A percentile compares a stretch with the other conserved stretches of the same genome.
Evolutionary conservation across 352 stramenopile species (phyloP).

Genomic region (Globisporangium abappressorium): DNA sequence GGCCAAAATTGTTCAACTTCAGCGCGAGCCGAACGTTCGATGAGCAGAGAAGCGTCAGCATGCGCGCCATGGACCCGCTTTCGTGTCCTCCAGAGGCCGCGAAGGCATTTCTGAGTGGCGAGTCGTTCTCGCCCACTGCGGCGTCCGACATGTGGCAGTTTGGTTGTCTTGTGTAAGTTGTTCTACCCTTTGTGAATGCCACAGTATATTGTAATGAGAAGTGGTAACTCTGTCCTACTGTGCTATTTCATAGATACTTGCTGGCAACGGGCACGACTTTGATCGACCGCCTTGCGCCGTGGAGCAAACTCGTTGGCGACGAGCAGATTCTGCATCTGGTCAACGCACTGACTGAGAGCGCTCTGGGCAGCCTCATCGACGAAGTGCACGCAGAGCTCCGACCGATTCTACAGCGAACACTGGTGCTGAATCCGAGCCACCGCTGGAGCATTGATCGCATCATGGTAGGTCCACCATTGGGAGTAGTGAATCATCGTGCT

Average conservation of each 20-base stretch:
- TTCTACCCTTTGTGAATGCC: not conserved
- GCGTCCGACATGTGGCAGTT: conserved; percentile 76
- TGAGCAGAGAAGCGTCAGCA: conserved; percentile 25
- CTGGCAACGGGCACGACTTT: conserved; percentile 44
- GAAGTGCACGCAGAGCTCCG: conserved; percentile 29
- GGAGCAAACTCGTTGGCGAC: conserved; percentile 29
- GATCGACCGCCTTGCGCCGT: conserved; percentile 44
- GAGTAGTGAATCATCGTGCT: not conserved
- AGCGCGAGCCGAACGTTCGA: conserved; percentile 40
- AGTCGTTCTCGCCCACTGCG: conserved; percentile 39
- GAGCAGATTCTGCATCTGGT: conserved; percentile 54
- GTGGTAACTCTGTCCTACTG: not conserved
- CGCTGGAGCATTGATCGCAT: conserved; percentile 51
- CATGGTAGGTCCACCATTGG: conserved; percentile 22
- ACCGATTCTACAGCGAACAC: conserved; percentile 38
- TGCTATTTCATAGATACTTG: conserved; percentile 31
- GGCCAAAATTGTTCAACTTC: conserved; percentile 44
- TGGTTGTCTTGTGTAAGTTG: conserved; percentile 61
- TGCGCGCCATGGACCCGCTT: conserved; percentile 21
- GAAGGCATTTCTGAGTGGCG: conserved; percentile 36
- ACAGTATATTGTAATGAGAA: not conserved
- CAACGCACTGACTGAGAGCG: conserved; percentile 47
- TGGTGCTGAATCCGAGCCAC: conserved; percentile 40
- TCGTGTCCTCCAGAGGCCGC: conserved; percentile 55
- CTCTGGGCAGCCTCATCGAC: conserved; percentile 36